Evolutionary conservation across 371 early-diverging fungal species (phyloP).

Genomic region (Dichotomocladium elegans): DNA sequence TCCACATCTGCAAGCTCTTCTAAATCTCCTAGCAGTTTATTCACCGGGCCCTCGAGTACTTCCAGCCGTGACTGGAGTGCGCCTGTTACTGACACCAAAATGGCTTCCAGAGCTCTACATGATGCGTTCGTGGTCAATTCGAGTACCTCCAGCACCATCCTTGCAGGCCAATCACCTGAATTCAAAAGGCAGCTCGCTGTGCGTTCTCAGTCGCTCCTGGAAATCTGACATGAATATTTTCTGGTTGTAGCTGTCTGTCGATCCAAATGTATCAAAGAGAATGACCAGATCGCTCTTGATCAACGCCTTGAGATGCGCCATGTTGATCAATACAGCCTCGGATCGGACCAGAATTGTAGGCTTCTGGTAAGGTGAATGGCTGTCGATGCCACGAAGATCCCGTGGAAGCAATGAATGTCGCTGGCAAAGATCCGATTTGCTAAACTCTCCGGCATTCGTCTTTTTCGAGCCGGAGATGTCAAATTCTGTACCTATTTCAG

Average conservation of each 20-base stretch:
- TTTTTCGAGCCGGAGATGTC: conserved; percentile 68
- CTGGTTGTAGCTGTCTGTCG: conserved; percentile 65
- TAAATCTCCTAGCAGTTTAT: conserved; percentile 60
- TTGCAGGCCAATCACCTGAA: conserved; percentile 57
- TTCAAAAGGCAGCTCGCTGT: conserved; percentile 63
- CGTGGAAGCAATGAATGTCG: conserved; percentile 74
- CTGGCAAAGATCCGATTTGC: conserved; percentile 72
- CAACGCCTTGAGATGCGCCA: conserved; percentile 76
- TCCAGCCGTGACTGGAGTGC: conserved; percentile 75
- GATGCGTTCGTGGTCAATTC: no score
- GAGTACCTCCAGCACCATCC: no score
- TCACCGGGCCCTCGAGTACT: conserved; percentile 51
- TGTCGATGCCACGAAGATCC: conserved; percentile 79
- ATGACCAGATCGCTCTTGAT: conserved; percentile 80
- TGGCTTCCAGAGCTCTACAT: conserved; percentile 75
- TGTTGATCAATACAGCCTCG: conserved; percentile 78
- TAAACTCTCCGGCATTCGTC: conserved; percentile 72
- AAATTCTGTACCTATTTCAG: conserved; percentile 65
- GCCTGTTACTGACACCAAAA: conserved; percentile 68
- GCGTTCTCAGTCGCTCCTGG: conserved; percentile 64
- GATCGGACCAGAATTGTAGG: conserved; percentile 85
- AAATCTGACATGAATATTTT: conserved; percentile 77
- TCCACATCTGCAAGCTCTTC: conserved; percentile 67
- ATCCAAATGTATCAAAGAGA: conserved; percentile 70
- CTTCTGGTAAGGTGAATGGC: conserved; percentile 72